Percentiles rank a stretch among this genome's conserved stretches.
Conservation (phyloP, 306 rosid species). For the Astragalus glycyphyllos region DNA sequence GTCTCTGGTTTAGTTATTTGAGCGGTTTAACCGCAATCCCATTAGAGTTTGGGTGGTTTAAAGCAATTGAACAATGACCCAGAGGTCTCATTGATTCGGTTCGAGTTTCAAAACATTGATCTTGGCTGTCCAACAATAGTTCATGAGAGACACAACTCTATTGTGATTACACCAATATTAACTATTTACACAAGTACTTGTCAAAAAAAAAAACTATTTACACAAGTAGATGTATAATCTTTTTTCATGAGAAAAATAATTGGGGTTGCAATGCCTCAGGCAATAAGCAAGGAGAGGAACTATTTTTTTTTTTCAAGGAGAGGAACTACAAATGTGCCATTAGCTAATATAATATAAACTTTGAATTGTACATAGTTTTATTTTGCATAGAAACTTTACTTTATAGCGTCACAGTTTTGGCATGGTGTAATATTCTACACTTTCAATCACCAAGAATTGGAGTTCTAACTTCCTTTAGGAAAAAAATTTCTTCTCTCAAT, state of each 20-base stretch:
- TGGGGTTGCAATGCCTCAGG: neutral
- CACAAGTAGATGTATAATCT: constrained; percentile 19
- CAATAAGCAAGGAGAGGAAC: neutral
- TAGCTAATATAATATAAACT: constrained; percentile 10
- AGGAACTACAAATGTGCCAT: constrained; percentile 37
- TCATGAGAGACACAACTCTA: neutral
- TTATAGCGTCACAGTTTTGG: constrained; percentile 13
- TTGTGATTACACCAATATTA: constrained; percentile 6
- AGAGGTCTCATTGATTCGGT: no score
- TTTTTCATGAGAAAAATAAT: constrained; percentile 30
- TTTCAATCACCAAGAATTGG: constrained; percentile 27
- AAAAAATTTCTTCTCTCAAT: neutral
- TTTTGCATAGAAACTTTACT: constrained; percentile 24
- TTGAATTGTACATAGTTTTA: constrained; percentile 22
- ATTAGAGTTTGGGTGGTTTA: no score
- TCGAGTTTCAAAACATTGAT: no score
- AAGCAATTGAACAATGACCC: no score
- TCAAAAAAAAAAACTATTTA: no score
- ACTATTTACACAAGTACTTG: constrained; percentile 43
- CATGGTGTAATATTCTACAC: constrained; percentile 2
- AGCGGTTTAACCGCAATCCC: no score
- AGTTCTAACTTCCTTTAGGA: neutral
- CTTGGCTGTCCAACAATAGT: neutral
- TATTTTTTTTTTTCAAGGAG: no score
- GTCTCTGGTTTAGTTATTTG: no score